These are phyloP conservation scores for Marasmius tenuissimus DNA, from an alignment of 1,284 basidiomycete genomes.

Conservation along the genomic window DNA sequence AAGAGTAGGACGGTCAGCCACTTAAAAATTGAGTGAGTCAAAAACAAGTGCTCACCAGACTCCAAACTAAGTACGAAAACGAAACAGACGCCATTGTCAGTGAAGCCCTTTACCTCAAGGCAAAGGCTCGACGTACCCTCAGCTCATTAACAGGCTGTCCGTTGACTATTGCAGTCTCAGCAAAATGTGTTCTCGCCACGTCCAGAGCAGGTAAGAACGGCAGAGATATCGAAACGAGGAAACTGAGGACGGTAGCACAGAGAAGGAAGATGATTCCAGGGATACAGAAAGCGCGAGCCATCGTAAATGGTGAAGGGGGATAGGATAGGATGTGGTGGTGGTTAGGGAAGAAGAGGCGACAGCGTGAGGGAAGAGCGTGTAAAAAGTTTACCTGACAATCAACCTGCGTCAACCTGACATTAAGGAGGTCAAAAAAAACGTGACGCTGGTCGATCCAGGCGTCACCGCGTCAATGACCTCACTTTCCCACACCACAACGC, in stretches of 20 bases:
- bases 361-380: neutral
- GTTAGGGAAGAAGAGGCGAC: neutral
- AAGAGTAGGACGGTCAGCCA: neutral
- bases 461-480: neutral
- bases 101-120: slow-evolving; percentile 4
- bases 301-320: slow-evolving; percentile 18
- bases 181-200: slow-evolving; percentile 57
- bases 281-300: slow-evolving; percentile 62
- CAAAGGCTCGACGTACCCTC: slow-evolving; percentile 46
- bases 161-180: slow-evolving; percentile 24
- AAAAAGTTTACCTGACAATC: neutral
- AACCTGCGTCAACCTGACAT: neutral
- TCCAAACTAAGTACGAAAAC: slow-evolving; percentile 46
- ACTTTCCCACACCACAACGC: neutral
- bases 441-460: neutral
- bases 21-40: neutral
- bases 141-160: slow-evolving; percentile 41
- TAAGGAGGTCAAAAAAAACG: neutral
- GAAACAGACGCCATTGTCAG: slow-evolving; percentile 3
- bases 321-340: slow-evolving; percentile 4
- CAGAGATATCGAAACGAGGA: slow-evolving; percentile 69
- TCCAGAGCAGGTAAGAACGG: slow-evolving; percentile 66
- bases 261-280: slow-evolving; percentile 64
- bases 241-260: slow-evolving; percentile 61
- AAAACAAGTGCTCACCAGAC: slow-evolving; percentile 45